Evolutionary conservation across 495 filamentous ascomycete genomes (phyloP).

Genomic region (Xanthoparmelia taractica): DNA sequence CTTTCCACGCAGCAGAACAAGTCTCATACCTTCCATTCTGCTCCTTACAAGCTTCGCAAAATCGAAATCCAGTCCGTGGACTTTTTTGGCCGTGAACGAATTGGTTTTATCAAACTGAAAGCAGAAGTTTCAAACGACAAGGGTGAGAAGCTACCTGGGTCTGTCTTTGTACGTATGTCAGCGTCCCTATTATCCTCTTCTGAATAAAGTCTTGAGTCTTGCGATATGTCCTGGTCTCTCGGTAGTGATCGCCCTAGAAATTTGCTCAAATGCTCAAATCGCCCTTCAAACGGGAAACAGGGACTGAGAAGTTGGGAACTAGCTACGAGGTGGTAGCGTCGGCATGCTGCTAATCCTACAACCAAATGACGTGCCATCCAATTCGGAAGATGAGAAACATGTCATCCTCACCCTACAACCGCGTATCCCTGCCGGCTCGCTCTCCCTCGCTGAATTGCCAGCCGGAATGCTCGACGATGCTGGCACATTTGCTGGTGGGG

Average conservation of each 20-base stretch:
- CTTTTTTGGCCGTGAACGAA: constrained; percentile 52
- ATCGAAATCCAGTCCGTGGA: constrained; percentile 71
- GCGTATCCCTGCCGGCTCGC: constrained; percentile 67
- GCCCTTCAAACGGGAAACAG: neutral
- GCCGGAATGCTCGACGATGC: constrained; percentile 83
- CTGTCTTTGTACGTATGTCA: constrained; percentile 52
- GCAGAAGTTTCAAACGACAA: constrained; percentile 54
- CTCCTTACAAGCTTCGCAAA: constrained; percentile 61
- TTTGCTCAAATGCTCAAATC: constrained; percentile 1
- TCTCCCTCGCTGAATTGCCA: constrained; percentile 72
- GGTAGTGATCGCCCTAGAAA: constrained; percentile 21
- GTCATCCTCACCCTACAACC: constrained; percentile 78
- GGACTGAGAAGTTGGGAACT: neutral
- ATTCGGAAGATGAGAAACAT: constrained; percentile 49
- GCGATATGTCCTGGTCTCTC: constrained; percentile 55
- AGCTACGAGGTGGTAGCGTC: constrained; percentile 13
- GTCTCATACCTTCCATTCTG: constrained; percentile 59
- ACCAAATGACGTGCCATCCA: constrained; percentile 54
- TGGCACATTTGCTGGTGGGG: constrained; percentile 66
- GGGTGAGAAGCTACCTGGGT: constrained; percentile 63
- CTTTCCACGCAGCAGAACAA: constrained; percentile 53
- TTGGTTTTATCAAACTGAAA: constrained; percentile 75
- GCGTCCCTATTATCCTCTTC: neutral
- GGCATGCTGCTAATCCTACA: constrained; percentile 51
- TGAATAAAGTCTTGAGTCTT: neutral